phyloP scores from a whole-genome alignment of 768 basidiomycete genomes.

The Lactarius sanguifluus region DNA sequence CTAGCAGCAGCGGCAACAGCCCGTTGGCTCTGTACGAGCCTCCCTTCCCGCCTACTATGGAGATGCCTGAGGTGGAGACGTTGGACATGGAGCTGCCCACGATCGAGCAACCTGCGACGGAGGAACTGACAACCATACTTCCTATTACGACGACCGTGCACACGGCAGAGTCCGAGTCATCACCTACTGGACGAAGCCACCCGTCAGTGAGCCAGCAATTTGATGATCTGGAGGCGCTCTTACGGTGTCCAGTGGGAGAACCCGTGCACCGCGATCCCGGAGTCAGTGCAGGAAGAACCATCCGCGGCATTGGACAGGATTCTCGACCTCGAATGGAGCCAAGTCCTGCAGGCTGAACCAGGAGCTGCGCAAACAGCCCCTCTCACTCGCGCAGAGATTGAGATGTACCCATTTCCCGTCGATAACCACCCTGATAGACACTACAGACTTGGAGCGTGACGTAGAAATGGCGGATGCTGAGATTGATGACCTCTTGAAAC shows the following conservation, averaged over 20 bases:
- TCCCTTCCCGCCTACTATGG: neutral
- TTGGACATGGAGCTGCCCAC: neutral
- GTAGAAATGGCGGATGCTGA: constrained; percentile 3
- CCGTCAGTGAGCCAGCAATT: neutral
- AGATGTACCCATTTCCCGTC: neutral
- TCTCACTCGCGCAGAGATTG: constrained; percentile 5
- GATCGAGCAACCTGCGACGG: neutral
- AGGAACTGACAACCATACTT: neutral
- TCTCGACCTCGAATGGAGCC: neutral
- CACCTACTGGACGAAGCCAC: neutral
- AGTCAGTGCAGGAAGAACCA: neutral
- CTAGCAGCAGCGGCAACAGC: neutral
- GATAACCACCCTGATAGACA: neutral
- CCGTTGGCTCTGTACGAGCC: neutral
- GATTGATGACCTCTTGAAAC: neutral
- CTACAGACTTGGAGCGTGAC: neutral
- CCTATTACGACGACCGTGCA: neutral
- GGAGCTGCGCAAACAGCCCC: neutral
- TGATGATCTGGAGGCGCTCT: neutral
- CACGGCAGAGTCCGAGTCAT: neutral
- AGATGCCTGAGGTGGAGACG: neutral
- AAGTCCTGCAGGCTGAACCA: neutral
- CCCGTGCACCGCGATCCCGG: neutral
- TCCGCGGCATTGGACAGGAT: constrained; percentile 4
- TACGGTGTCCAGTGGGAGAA: neutral